Percentiles rank a stretch among this genome's conserved stretches.
Evolutionary conservation across 2,329 filamentous ascomycete genomes (phyloP).

Genomic region (Chaetoscypha palmicola): DNA sequence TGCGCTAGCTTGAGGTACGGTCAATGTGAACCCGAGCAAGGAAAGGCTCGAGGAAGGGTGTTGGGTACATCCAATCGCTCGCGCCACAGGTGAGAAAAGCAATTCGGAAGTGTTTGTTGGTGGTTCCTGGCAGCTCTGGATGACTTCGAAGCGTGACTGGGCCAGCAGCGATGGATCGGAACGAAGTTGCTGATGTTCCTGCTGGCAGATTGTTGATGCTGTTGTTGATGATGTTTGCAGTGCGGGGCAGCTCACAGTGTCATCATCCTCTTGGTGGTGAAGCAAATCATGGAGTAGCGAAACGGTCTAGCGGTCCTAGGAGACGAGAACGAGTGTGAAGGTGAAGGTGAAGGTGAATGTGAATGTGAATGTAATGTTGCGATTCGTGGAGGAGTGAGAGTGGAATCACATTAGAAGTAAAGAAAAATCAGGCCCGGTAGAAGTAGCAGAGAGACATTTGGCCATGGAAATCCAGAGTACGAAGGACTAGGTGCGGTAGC

Average conservation of each 20-base stretch:
- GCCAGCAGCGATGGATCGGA: neutral
- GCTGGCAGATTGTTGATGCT: neutral
- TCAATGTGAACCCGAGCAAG: neutral
- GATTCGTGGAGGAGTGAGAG: neutral
- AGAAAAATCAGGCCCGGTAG: neutral
- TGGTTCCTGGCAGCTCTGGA: neutral
- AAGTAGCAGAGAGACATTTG: neutral
- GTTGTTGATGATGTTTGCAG: neutral
- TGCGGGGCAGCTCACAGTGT: neutral
- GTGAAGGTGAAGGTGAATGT: neutral
- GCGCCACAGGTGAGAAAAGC: neutral
- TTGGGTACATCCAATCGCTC: neutral
- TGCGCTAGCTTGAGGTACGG: neutral
- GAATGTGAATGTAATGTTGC: too few relatives aligned
- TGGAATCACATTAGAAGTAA: neutral
- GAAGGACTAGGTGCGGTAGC: neutral
- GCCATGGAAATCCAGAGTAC: neutral
- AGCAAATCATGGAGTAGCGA: neutral
- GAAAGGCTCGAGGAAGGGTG: neutral
- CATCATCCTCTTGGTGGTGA: neutral
- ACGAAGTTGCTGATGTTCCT: neutral
- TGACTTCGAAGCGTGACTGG: neutral
- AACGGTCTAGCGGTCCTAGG: neutral
- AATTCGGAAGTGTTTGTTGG: neutral
- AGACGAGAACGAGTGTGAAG: neutral